Conservation (phyloP, 169 alveolate genomes). For the Plasmodium relictum region DNA sequence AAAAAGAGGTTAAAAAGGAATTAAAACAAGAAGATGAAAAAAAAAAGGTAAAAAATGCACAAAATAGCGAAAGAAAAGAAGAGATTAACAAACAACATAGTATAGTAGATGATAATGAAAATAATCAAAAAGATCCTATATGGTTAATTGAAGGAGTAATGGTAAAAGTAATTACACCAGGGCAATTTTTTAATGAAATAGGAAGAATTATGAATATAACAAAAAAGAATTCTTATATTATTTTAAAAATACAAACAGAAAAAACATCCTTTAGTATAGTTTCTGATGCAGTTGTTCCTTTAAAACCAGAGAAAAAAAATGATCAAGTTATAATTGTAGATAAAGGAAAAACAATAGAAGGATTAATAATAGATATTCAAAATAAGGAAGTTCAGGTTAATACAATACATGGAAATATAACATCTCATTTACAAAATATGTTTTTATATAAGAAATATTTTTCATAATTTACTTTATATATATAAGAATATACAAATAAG, state of each 20-base stretch:
- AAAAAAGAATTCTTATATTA: conserved; percentile 34
- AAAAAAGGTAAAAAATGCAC: neutral
- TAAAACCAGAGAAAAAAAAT: conserved; percentile 39
- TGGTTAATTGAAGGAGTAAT: conserved; percentile 62
- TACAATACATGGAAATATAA: conserved; percentile 20
- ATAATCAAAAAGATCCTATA: conserved; percentile 4
- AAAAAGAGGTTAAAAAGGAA: neutral
- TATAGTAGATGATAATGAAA: neutral
- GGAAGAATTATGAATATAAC: conserved; percentile 57
- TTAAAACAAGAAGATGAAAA: neutral
- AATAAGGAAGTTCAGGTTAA: conserved; percentile 33
- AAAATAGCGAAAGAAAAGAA: neutral
- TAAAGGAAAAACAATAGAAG: conserved; percentile 37
- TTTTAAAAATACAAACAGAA: conserved; percentile 62
- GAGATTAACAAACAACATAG: neutral
- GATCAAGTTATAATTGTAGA: conserved; percentile 64
- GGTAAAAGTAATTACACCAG: conserved; percentile 61
- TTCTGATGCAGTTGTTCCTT: conserved; percentile 58
- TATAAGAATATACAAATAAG: too few relatives aligned
- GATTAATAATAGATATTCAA: conserved; percentile 28
- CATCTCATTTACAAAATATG: conserved; percentile 3
- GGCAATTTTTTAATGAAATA: conserved; percentile 63
- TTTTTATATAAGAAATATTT: conserved; percentile 34
- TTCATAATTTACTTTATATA: neutral
- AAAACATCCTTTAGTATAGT: conserved; percentile 71